A percentile compares a stretch with the other conserved stretches of the same genome.
phyloP scores from a whole-genome alignment of 495 filamentous ascomycete species.

The Penicillium paxilli region DNA sequence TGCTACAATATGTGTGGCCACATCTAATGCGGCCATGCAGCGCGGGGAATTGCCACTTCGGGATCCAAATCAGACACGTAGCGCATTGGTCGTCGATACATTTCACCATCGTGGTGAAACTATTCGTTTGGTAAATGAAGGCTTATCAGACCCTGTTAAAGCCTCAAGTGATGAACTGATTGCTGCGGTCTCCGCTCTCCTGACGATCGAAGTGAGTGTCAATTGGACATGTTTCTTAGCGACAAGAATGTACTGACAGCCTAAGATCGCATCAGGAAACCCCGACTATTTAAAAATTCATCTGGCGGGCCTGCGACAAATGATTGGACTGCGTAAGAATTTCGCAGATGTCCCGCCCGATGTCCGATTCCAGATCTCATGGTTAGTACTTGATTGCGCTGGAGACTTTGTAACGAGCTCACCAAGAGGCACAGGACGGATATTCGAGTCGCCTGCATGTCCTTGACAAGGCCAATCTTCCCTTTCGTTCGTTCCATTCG shows the following conservation, averaged over 20 bases:
- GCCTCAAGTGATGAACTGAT: slow-evolving; percentile 48
- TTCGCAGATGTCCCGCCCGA: slow-evolving; percentile 43
- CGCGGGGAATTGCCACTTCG: slow-evolving; percentile 39
- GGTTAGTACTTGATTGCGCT: slow-evolving; percentile 24
- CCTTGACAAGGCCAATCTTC: slow-evolving; percentile 46
- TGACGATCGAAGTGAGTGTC: slow-evolving; percentile 47
- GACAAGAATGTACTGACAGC: slow-evolving; percentile 11
- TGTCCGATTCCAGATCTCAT: slow-evolving; percentile 48
- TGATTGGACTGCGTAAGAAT: slow-evolving; percentile 44
- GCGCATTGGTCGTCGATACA: slow-evolving; percentile 41
- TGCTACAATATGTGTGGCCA: slow-evolving; percentile 44
- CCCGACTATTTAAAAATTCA: slow-evolving; percentile 49
- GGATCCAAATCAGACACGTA: slow-evolving; percentile 36
- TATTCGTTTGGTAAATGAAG: slow-evolving; percentile 46
- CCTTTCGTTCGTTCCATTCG: slow-evolving; percentile 42
- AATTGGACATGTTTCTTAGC: background rate
- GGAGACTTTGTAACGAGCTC: background rate
- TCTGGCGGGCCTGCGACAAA: slow-evolving; percentile 46
- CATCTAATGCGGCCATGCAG: slow-evolving; percentile 41
- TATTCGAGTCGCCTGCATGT: slow-evolving; percentile 48
- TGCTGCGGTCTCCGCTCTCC: slow-evolving; percentile 43
- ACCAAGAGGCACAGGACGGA: slow-evolving; percentile 37
- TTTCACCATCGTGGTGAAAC: slow-evolving; percentile 49
- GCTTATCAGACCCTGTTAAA: slow-evolving; percentile 42
- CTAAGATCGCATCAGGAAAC: slow-evolving; percentile 45